These are phyloP conservation scores for Pneumocystis carinii DNA, from an alignment of 1,139 yeast species.

Conservation along the genomic window DNA sequence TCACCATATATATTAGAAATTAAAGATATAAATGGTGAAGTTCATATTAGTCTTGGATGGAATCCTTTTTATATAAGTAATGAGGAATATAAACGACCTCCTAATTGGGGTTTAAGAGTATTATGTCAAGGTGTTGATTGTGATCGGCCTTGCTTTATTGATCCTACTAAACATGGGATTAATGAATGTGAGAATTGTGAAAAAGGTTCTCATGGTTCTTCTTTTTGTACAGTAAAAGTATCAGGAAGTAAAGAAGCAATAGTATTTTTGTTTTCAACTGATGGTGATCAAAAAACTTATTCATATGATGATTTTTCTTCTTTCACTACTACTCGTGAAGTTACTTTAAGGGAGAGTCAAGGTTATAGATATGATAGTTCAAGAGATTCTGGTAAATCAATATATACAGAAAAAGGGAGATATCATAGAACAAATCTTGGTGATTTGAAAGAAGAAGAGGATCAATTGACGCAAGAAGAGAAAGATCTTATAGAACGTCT, in stretches of 20 bases:
- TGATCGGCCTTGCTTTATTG: constrained; percentile 62
- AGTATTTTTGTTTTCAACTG: background rate
- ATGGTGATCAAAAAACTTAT: background rate
- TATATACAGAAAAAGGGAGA: too few relatives aligned
- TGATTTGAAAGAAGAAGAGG: too few relatives aligned
- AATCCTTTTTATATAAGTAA: constrained; percentile 67
- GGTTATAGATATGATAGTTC: too few relatives aligned
- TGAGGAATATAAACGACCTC: constrained; percentile 37
- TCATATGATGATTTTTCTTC: too few relatives aligned
- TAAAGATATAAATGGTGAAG: constrained; percentile 43
- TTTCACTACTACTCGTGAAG: too few relatives aligned
- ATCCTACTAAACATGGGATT: constrained; percentile 47
- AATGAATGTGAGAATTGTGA: constrained; percentile 34
- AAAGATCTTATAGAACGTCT: too few relatives aligned
- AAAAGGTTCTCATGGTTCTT: constrained; percentile 1
- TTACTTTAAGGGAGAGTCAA: too few relatives aligned
- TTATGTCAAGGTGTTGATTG: constrained; percentile 60
- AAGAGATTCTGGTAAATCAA: too few relatives aligned
- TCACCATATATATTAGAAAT: constrained; percentile 87
- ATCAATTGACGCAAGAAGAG: too few relatives aligned
- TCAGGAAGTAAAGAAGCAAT: background rate
- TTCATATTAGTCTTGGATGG: constrained; percentile 78
- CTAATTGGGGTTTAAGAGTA: constrained; percentile 54
- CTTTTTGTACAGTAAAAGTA: background rate
- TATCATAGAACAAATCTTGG: too few relatives aligned